These are phyloP conservation scores for Selaginella moellendorffii DNA, from an alignment of 75 land plant species.

Conservation along the genomic window DNA sequence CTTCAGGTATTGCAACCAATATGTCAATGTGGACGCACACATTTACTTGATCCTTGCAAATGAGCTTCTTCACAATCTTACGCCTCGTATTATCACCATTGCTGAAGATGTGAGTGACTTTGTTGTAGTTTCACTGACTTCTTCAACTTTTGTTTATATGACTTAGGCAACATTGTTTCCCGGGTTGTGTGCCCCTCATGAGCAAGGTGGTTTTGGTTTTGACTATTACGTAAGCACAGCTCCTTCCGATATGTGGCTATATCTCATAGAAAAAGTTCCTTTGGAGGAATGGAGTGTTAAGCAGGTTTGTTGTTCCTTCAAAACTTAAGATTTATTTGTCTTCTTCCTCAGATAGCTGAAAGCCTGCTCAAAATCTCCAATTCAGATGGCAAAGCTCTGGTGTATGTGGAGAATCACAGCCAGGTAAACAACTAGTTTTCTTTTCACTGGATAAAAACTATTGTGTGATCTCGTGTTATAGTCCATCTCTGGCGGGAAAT, in stretches of 20 bases:
- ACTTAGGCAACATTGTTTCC: slow-evolving; percentile 70
- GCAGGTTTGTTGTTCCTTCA: slow-evolving; percentile 30
- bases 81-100: slow-evolving; percentile 83
- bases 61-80: slow-evolving; percentile 74
- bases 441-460: too few species aligned
- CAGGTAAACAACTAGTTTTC: slow-evolving; percentile 34
- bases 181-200: slow-evolving; percentile 66
- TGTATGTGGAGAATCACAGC: slow-evolving; percentile 74
- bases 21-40: slow-evolving; percentile 82
- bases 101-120: slow-evolving; percentile 78
- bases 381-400: slow-evolving; percentile 62
- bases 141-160: neutral
- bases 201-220: slow-evolving; percentile 89
- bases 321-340: neutral
- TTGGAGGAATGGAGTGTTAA: slow-evolving; percentile 69
- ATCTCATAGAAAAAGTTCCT: slow-evolving; percentile 55
- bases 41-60: slow-evolving; percentile 78
- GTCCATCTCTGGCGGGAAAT: slow-evolving; percentile 84
- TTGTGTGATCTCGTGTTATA: slow-evolving; percentile 10
- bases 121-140: neutral
- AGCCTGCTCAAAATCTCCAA: slow-evolving; percentile 12
- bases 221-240: slow-evolving; percentile 72
- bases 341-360: neutral
- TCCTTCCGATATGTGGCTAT: slow-evolving; percentile 76
- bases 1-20: slow-evolving; percentile 25